A percentile compares a stretch with the other conserved stretches of the same genome.
These are phyloP conservation scores for Fusarium sp. DNA, from an alignment of 2,329 filamentous ascomycete genomes.

Conservation along the genomic window DNA sequence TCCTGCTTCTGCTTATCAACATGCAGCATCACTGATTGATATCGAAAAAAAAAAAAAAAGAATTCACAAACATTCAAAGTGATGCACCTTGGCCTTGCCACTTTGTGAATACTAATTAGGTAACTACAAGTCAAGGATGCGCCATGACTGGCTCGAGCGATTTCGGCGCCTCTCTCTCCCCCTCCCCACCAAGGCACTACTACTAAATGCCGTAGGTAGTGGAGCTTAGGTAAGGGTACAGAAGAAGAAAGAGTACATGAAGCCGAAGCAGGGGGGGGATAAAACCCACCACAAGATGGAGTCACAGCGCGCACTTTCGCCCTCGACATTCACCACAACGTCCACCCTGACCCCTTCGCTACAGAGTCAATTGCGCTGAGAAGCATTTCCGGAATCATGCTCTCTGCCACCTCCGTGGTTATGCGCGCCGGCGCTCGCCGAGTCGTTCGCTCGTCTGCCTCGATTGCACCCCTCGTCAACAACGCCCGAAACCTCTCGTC, in stretches of 20 bases:
- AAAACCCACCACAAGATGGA: background rate
- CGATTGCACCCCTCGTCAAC: background rate
- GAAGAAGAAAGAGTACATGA: background rate
- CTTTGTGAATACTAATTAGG: background rate
- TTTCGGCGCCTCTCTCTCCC: background rate
- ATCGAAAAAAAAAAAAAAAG: background rate
- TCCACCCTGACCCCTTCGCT: background rate
- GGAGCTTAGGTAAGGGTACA: background rate
- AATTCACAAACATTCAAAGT: background rate
- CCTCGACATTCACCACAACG: background rate
- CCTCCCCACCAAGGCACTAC: background rate
- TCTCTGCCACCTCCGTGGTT: conserved; percentile 24
- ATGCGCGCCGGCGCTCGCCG: conserved; percentile 29
- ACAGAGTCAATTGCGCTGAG: conserved; percentile 25
- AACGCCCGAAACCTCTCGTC: conserved; percentile 10
- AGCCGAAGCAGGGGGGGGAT: background rate
- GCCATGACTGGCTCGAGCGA: background rate
- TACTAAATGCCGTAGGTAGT: background rate
- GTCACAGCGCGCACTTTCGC: background rate
- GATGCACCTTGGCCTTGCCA: background rate
- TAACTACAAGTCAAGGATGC: background rate
- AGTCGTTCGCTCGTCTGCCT: background rate
- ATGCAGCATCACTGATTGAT: background rate
- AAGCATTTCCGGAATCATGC: conserved; percentile 19
- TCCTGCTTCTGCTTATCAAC: background rate